These are phyloP conservation scores for Monosporozyma solicola DNA, from an alignment of 805 yeast genomes.

Conservation along the genomic window DNA sequence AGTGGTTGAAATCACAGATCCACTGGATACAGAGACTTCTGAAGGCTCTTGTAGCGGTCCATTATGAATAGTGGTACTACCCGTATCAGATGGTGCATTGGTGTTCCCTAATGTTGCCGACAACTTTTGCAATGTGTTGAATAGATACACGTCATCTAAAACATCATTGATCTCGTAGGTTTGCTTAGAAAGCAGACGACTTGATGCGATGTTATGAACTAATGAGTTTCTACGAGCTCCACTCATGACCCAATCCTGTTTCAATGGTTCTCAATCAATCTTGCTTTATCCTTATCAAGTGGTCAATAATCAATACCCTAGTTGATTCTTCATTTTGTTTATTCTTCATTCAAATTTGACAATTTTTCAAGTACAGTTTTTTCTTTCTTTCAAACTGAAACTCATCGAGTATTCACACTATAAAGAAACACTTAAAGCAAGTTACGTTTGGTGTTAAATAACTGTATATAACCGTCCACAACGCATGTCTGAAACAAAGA, in stretches of 20 bases:
- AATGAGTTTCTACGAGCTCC: conserved; percentile 52
- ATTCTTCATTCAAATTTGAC: background rate
- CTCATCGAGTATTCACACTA: background rate
- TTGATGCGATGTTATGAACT: conserved; percentile 52
- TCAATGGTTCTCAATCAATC: background rate
- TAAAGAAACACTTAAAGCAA: background rate
- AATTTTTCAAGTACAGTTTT: background rate
- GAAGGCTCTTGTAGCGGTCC: background rate
- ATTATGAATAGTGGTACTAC: background rate
- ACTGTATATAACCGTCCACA: conserved; percentile 12
- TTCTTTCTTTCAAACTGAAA: background rate
- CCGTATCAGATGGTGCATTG: background rate
- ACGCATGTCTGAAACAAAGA: background rate
- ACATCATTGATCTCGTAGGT: conserved; percentile 14
- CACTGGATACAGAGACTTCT: background rate
- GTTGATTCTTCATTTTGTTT: background rate
- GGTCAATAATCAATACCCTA: background rate
- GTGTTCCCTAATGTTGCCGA: conserved; percentile 7
- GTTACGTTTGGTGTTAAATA: conserved; percentile 8
- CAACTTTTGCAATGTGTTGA: conserved; percentile 16
- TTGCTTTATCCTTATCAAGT: background rate
- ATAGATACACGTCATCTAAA: conserved; percentile 20
- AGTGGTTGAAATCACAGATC: background rate
- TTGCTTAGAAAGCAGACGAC: conserved; percentile 18
- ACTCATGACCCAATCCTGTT: background rate